Conservation (phyloP, 441 rosid species). For the Aquilaria agallochum region DNA sequence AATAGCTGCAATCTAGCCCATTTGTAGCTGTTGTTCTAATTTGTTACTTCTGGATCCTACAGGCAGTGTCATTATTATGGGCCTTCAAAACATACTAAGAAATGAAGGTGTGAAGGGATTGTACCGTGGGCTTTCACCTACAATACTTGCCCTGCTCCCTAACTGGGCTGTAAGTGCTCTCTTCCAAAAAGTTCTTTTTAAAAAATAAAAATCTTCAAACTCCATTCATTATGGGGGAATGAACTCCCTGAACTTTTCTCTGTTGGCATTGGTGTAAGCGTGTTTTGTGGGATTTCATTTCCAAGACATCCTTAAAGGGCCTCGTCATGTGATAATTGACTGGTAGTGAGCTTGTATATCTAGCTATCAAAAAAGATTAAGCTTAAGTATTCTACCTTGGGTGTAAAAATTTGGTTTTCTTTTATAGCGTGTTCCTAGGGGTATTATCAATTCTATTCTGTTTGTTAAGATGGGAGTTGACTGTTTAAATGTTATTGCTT, state of each 20-base stretch:
- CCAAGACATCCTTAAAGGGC: too few relatives aligned
- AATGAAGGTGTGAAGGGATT: conserved; percentile 78
- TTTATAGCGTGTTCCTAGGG: too few relatives aligned
- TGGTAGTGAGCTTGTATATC: too few relatives aligned
- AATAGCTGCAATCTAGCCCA: not conserved
- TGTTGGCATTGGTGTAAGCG: too few relatives aligned
- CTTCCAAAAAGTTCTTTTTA: not conserved
- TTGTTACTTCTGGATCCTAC: conserved; percentile 15
- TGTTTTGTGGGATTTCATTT: too few relatives aligned
- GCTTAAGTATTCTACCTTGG: too few relatives aligned
- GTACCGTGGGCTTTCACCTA: conserved; percentile 96
- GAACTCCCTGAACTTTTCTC: not conserved
- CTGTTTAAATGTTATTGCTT: too few relatives aligned
- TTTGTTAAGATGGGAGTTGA: too few relatives aligned
- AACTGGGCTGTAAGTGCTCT: conserved; percentile 88
- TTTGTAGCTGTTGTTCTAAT: conserved; percentile 2
- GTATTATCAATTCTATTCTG: too few relatives aligned
- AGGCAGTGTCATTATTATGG: conserved; percentile 80
- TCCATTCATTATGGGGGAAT: not conserved
- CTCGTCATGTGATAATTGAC: too few relatives aligned
- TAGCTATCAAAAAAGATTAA: too few relatives aligned
- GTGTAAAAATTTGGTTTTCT: too few relatives aligned
- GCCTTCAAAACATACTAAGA: conserved; percentile 54
- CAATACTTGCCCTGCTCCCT: conserved; percentile 85
- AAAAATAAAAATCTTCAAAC: not conserved